Evolutionary conservation across 108 stramenopile species (phyloP).

Genomic region (Aurantiochytrium sp.): DNA sequence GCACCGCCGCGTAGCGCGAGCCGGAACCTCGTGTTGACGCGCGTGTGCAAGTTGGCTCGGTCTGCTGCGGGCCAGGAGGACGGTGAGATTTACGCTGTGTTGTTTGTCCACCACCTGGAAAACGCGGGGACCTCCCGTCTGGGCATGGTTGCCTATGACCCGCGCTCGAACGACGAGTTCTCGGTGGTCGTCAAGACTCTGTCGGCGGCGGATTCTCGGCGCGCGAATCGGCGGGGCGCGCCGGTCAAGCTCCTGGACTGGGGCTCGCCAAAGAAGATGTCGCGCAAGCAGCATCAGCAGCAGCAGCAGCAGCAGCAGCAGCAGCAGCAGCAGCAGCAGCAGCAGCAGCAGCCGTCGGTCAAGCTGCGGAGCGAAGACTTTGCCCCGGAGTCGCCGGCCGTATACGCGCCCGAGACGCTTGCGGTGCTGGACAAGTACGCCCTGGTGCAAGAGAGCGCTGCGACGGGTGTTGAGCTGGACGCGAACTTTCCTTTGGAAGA

Average conservation of each 20-base stretch:
- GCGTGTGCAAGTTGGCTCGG: not conserved
- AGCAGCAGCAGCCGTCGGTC: no score
- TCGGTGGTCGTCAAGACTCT: not conserved
- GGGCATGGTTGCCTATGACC: not conserved
- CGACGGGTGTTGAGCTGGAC: not conserved
- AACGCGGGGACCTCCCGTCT: not conserved
- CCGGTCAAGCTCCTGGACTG: not conserved
- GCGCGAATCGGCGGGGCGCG: not conserved
- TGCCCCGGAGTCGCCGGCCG: no score
- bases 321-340: no score
- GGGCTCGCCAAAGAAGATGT: not conserved
- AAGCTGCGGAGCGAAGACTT: no score
- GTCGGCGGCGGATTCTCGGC: not conserved
- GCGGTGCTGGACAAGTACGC: not conserved
- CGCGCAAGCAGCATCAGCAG: no score
- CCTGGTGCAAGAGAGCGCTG: not conserved
- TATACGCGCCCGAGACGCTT: not conserved
- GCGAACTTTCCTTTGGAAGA: not conserved
- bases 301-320: no score
- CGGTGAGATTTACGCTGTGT: not conserved
- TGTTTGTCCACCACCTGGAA: not conserved
- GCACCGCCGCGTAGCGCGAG: not conserved
- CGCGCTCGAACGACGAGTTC: slow-evolving; percentile 6
- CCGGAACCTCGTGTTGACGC: not conserved
- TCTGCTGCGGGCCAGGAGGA: no score